These are phyloP conservation scores for Diutina mesorugosa DNA, from an alignment of 1,139 yeast species.

Conservation along the genomic window DNA sequence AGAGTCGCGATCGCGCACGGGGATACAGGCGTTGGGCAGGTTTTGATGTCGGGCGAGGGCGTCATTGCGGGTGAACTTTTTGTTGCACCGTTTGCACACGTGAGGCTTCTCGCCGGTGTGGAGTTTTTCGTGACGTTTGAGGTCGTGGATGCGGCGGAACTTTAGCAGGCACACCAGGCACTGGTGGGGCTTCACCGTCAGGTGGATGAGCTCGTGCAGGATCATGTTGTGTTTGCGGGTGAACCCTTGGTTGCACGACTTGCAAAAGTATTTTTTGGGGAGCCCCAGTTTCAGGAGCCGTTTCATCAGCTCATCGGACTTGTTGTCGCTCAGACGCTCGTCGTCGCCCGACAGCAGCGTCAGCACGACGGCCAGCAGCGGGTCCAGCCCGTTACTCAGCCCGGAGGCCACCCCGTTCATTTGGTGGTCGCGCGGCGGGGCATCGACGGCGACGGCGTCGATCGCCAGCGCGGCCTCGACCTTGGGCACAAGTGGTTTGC, in stretches of 20 bases:
- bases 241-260: slow-evolving; percentile 48
- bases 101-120: slow-evolving; percentile 72
- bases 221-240: slow-evolving; percentile 66
- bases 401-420: not conserved
- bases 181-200: slow-evolving; percentile 50
- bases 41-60: slow-evolving; percentile 58
- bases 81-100: slow-evolving; percentile 46
- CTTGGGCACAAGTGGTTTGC: not conserved
- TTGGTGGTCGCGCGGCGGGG: not conserved
- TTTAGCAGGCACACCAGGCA: slow-evolving; percentile 53
- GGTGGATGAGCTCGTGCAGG: slow-evolving; percentile 59
- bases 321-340: not conserved
- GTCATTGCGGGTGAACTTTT: slow-evolving; percentile 66
- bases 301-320: not conserved
- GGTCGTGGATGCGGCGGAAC: slow-evolving; percentile 65
- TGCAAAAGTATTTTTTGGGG: slow-evolving; percentile 21
- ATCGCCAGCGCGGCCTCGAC: not conserved
- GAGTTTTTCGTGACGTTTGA: slow-evolving; percentile 60
- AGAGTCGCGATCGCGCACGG: not conserved
- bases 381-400: not conserved
- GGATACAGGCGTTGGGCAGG: slow-evolving; percentile 26
- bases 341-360: not conserved
- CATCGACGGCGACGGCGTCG: not conserved
- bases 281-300: not conserved
- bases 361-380: not conserved